These are phyloP conservation scores for Daldinia eschscholtzii DNA, from an alignment of 2,329 filamentous ascomycete genomes.

Conservation along the genomic window DNA sequence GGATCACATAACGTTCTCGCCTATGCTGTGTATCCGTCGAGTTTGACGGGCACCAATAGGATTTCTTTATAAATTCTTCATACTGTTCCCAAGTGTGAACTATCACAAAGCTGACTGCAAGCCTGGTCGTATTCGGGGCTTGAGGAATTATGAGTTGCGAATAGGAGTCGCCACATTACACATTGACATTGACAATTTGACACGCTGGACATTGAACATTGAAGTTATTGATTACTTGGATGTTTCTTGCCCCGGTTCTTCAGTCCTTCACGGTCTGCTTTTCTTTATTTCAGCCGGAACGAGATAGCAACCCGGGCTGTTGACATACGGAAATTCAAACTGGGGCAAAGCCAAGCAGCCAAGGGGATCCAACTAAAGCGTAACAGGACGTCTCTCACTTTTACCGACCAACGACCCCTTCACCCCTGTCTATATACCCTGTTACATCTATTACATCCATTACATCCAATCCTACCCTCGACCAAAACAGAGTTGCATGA, in stretches of 20 bases:
- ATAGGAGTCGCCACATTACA: conserved; percentile 23
- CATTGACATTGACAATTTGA: neutral
- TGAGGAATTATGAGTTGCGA: conserved; percentile 23
- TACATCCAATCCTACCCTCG: conserved; percentile 42
- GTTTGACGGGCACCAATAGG: conserved; percentile 18
- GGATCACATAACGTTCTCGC: conserved; percentile 15
- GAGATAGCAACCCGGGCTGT: conserved; percentile 26
- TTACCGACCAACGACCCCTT: conserved; percentile 39
- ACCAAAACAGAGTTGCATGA: conserved; percentile 50
- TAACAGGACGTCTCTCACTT: conserved; percentile 31
- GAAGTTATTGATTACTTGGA: neutral
- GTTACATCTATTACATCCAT: conserved; percentile 21
- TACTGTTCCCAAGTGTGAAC: conserved; percentile 21
- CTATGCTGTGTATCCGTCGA: conserved; percentile 27
- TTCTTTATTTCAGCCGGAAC: conserved; percentile 7
- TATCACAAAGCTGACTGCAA: conserved; percentile 25
- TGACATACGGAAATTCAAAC: conserved; percentile 41
- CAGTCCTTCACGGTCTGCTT: conserved; percentile 28
- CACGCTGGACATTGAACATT: neutral
- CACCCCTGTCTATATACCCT: conserved; percentile 44
- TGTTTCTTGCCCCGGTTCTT: conserved; percentile 5
- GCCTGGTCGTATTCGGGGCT: conserved; percentile 18
- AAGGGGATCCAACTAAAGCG: conserved; percentile 29
- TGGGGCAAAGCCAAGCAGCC: conserved; percentile 11
- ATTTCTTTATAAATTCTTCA: conserved; percentile 17